Evolutionary conservation across 1,284 basidiomycete species (phyloP), one percentile per base, ranked within the genome.

Genomic region (Sanguinoderma infundibulare): DNA sequence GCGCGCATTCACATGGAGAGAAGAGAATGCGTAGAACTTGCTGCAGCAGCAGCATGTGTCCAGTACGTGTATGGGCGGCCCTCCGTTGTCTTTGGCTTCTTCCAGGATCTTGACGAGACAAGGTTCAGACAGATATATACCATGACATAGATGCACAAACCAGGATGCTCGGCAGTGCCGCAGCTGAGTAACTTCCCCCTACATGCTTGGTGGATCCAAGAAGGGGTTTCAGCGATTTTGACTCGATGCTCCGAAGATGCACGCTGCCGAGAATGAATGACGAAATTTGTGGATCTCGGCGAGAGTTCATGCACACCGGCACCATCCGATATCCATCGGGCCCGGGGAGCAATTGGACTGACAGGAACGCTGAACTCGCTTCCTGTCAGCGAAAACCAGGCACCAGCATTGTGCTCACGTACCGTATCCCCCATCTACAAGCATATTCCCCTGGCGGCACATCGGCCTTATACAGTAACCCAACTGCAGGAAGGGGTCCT

Each of bases 401-500:
- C 6, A 62, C 47, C 38, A 61, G 15, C 42, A n/a, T 34, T 30
- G 4, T 22, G 35, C 30, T 39, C 24, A 79, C 89, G 75, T 71
- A 93, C 91, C 86, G 74, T 98, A 98, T 47, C 95, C 96, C 38
- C 95, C 96, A 69, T 98, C 95, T 3, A 98, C 96, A 17, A 96
- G 81, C 80, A 96, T 90, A 69, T 90, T 90, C 3, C 97, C 97
- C 66, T 97, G 92, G 71, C 99, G 96, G 66, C 96, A 97, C 9
- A 99, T 77, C 0, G 97, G 97, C 5, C n/a, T n/a, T n/a, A n/a
- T 98, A 98, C 2, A 99, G 79, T 39, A 99, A 81, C 65, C 97
- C 97, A 22, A 97, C 96, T 62, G 99, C 79, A 1, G 97, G 95
- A 98, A 99, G 99, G 0, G 95, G 95, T 98, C 60, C 97, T 94